Evolutionary conservation across 805 yeast species (phyloP).

Genomic region (Candida silvatica): DNA sequence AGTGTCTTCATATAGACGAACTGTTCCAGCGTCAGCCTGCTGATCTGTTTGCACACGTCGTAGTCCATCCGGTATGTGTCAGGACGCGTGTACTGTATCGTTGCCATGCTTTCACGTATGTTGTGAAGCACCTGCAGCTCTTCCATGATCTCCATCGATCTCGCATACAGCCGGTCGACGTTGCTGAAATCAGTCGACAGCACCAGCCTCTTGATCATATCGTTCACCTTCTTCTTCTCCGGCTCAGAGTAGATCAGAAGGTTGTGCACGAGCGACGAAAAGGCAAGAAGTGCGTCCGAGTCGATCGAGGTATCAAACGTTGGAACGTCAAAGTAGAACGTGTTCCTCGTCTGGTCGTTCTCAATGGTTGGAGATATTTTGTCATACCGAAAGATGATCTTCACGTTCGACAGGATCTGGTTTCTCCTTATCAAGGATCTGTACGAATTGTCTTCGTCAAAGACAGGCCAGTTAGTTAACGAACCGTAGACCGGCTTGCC

Average conservation of each 20-base stretch:
- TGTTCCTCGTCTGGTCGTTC: constrained; percentile 28
- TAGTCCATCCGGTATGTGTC: constrained; percentile 15
- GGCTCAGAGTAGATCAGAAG: constrained; percentile 64
- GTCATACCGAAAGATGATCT: constrained; percentile 54
- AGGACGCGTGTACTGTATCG: constrained; percentile 39
- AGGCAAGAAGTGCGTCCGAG: constrained; percentile 61
- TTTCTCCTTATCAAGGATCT: constrained; percentile 46
- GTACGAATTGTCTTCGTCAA: constrained; percentile 55
- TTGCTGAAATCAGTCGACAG: constrained; percentile 68
- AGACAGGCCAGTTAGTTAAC: constrained; percentile 72
- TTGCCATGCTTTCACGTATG: constrained; percentile 22
- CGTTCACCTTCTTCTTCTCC: constrained; percentile 43
- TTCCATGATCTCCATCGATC: constrained; percentile 5
- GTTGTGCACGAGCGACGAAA: constrained; percentile 54
- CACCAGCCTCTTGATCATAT: constrained; percentile 55
- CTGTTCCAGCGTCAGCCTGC: constrained; percentile 31
- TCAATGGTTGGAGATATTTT: constrained; percentile 34
- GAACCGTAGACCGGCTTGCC: constrained; percentile 48
- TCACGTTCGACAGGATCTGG: constrained; percentile 54
- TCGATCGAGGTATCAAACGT: constrained; percentile 59
- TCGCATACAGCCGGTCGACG: constrained; percentile 21
- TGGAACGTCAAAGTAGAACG: constrained; percentile 60
- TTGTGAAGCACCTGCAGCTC: constrained; percentile 7
- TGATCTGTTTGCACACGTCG: constrained; percentile 28
- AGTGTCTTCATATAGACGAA: constrained; percentile 35